Evolutionary conservation across 495 filamentous ascomycete species (phyloP).

Genomic region (Neurospora tetrasperma): DNA sequence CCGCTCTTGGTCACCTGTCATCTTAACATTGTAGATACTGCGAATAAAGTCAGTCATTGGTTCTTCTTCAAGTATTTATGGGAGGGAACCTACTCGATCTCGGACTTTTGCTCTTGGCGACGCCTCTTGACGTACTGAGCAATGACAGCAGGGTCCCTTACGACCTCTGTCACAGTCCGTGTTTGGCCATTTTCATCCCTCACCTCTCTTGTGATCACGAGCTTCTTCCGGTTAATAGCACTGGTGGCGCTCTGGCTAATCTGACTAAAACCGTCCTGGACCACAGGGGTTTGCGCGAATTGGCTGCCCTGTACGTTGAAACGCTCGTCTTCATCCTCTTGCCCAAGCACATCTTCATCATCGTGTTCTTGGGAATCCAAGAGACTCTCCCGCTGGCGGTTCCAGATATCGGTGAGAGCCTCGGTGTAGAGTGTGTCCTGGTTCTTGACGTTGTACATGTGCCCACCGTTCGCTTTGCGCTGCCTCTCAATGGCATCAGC

Average conservation of each 20-base stretch:
- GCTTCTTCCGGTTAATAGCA: slow-evolving; percentile 53
- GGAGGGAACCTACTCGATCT: slow-evolving; percentile 48
- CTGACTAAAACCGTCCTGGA: slow-evolving; percentile 67
- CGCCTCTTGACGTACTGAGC: slow-evolving; percentile 48
- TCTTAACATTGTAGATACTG: slow-evolving; percentile 41
- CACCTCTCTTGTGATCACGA: slow-evolving; percentile 63
- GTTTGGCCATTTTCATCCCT: slow-evolving; percentile 52
- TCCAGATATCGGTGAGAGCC: slow-evolving; percentile 83
- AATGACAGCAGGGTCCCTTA: slow-evolving; percentile 67
- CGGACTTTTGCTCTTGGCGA: slow-evolving; percentile 48
- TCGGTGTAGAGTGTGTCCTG: slow-evolving; percentile 86
- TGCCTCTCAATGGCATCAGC: slow-evolving; percentile 54
- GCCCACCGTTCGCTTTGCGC: slow-evolving; percentile 81
- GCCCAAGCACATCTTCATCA: slow-evolving; percentile 56
- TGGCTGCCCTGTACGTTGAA: slow-evolving; percentile 37
- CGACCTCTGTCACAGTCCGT: slow-evolving; percentile 47
- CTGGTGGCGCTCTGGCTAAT: slow-evolving; percentile 69
- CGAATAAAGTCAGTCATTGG: slow-evolving; percentile 13
- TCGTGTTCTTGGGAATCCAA: slow-evolving; percentile 44
- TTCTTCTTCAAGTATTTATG: neutral
- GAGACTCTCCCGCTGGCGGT: slow-evolving; percentile 69
- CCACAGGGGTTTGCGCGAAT: slow-evolving; percentile 26
- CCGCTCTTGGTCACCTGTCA: slow-evolving; percentile 64
- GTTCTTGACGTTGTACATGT: slow-evolving; percentile 91
- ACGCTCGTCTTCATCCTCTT: slow-evolving; percentile 45